Base-by-base conservation (phyloP, 2,329 filamentous ascomycete species). In the Diaporthe velutina region DNA sequence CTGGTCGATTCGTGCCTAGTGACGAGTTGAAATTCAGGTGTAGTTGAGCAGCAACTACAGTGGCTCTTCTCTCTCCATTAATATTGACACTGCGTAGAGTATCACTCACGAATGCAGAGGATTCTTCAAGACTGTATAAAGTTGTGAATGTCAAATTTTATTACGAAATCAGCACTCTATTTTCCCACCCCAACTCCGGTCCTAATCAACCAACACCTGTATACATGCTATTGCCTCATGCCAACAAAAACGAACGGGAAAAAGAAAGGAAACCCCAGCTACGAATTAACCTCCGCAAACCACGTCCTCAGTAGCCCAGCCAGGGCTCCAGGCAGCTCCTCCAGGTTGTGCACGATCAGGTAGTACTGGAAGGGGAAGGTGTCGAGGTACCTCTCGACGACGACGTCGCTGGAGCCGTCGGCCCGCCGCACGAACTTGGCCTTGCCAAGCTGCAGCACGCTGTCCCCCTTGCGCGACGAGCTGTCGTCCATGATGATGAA, bases 321-420 rank as follows among this genome's bases (percentile, higher is more conserved):
- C 84, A 99, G 84, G 57, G 98, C 96, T 45, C 91, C 92, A 6
- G 97, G 97, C 80, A 99, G 87, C 84, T 99, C 97, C 80, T 93
- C 92, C 64, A 99, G 92, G 85, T 98, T 92, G 78, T 96, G 92
- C 74, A 99, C 97, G 78, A 99, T 95, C 73, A 99, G 86, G 83
- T 98, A 99, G 86, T 98, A 99, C 83, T 94, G 92, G 86, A 99
- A 99, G 0, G 97, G 97, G 84, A 99, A 99, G 10, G 92, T 93
- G 83, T 99, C 97, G 79, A 99, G 90, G 82, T 99, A 99, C 80
- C 94, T 92, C 86, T 95, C 93, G 83, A 97, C 95, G 79, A 93
- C 93, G 73, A 98, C 90, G 80, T 92, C 90, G 76, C 92, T 85
- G 85, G 92, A 85, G 83, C 90, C 84, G 79, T 86, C 76, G 78